A percentile compares a stretch with the other conserved stretches of the same genome.
Evolutionary conservation across 148 eudicot species (phyloP).

Genomic region (Persicaria maculosa): DNA sequence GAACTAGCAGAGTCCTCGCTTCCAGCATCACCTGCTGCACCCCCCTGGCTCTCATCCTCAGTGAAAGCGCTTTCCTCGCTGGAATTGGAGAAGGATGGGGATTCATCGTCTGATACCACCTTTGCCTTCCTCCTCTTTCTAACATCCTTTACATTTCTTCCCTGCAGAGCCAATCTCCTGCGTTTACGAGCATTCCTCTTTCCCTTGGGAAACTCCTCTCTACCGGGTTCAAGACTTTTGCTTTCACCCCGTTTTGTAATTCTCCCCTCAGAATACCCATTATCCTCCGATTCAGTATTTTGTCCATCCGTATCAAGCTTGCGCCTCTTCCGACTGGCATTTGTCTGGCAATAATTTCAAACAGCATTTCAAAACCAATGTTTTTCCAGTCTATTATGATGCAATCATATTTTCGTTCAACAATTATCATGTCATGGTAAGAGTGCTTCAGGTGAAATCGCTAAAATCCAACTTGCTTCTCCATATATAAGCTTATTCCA

Average conservation of each 20-base stretch:
- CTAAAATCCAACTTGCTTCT: not conserved
- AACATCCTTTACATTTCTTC: conserved; percentile 52
- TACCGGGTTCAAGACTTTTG: conserved; percentile 50
- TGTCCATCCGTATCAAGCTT: conserved; percentile 63
- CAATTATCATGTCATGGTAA: not conserved
- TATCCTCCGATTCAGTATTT: conserved; percentile 64
- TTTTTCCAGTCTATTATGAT: not conserved
- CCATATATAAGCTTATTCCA: not conserved
- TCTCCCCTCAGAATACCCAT: conserved; percentile 31
- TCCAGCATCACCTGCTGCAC: conserved; percentile 16
- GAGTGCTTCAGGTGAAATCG: not conserved
- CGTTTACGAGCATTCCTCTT: conserved; percentile 74
- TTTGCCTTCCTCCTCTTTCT: conserved; percentile 50
- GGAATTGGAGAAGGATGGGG: conserved; percentile 49
- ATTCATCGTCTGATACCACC: conserved; percentile 44
- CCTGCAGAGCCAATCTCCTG: conserved; percentile 54
- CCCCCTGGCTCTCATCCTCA: conserved; percentile 61
- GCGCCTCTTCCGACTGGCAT: conserved; percentile 64
- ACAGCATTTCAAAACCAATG: not conserved
- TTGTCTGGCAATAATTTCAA: conserved; percentile 42
- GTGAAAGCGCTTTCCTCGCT: conserved; percentile 54
- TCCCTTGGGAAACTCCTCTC: conserved; percentile 75
- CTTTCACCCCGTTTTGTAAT: conserved; percentile 37
- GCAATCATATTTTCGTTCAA: not conserved
- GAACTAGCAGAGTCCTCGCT: conserved; percentile 68